Percentiles rank a stretch among this genome's conserved stretches.
Conservation (phyloP, 495 filamentous ascomycete species). For the Rhypophila decipiens region DNA sequence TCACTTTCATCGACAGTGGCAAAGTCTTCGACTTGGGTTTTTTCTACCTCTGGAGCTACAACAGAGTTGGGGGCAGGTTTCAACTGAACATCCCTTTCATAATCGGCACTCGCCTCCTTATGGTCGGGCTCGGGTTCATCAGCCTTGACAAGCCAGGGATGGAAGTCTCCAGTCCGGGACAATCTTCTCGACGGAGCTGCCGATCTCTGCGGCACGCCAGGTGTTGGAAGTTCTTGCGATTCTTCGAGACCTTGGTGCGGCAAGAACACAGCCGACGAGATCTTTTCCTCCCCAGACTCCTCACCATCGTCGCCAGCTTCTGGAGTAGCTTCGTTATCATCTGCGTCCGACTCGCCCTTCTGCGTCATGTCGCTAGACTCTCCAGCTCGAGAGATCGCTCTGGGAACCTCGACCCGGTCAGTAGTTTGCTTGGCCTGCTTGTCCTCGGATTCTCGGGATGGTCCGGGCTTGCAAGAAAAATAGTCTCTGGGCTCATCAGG, state of each 20-base stretch:
- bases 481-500: constrained; percentile 17
- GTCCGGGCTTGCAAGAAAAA: constrained; percentile 6
- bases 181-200: constrained; percentile 17
- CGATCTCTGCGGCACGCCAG: constrained; percentile 24
- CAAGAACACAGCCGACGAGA: constrained; percentile 88
- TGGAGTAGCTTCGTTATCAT: constrained; percentile 23
- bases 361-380: constrained; percentile 1
- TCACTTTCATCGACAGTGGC: constrained; percentile 36
- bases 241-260: constrained; percentile 69
- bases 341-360: constrained; percentile 7
- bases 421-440: constrained; percentile 2
- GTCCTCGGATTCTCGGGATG: neutral
- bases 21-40: constrained; percentile 28
- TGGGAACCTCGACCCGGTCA: constrained; percentile 1
- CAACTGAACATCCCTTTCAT: constrained; percentile 12
- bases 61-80: constrained; percentile 18
- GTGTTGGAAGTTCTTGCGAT: constrained; percentile 40
- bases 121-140: constrained; percentile 39
- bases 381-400: constrained; percentile 3
- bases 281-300: constrained; percentile 86
- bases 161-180: constrained; percentile 29
- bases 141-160: constrained; percentile 47
- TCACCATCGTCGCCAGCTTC: constrained; percentile 57
- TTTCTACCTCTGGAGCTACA: constrained; percentile 24
- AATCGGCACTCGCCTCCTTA: constrained; percentile 17